A percentile compares a stretch with the other conserved stretches of the same genome.
Evolutionary conservation across 169 alveolate species (phyloP).

Genomic region (Eimeria falciformis): DNA sequence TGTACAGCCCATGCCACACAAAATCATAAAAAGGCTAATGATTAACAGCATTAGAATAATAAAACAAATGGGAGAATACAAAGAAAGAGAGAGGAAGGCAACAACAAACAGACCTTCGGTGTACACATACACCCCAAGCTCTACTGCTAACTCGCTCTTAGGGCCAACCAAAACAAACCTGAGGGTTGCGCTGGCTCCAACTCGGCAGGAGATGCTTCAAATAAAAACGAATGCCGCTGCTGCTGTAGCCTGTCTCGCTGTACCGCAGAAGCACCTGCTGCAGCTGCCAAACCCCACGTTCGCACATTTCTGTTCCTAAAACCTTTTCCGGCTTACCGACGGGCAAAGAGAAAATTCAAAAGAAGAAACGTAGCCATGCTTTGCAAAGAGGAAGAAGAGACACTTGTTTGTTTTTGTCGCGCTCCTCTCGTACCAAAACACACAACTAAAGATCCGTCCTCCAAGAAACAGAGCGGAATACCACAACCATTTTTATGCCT

Average conservation of each 20-base stretch:
- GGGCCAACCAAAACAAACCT: slow-evolving; percentile 12
- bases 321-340: no score
- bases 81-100: background rate
- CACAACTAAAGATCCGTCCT: no score
- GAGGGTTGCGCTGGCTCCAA: slow-evolving; percentile 79
- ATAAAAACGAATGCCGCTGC: slow-evolving; percentile 79
- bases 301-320: slow-evolving; percentile 61
- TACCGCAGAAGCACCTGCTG: slow-evolving; percentile 76
- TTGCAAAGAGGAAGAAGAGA: no score
- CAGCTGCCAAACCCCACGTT: slow-evolving; percentile 79
- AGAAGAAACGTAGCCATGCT: no score
- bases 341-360: no score
- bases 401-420: no score
- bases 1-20: background rate
- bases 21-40: background rate
- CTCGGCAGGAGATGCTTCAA: slow-evolving; percentile 75
- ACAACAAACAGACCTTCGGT: background rate
- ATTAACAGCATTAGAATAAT: background rate
- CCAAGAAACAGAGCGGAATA: no score
- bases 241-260: slow-evolving; percentile 79
- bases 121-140: background rate
- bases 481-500: no score
- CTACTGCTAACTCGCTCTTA: background rate
- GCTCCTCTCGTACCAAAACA: no score
- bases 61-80: background rate